These are phyloP conservation scores for Suhomyces sp. DNA, from an alignment of 805 yeast genomes.

Conservation along the genomic window DNA sequence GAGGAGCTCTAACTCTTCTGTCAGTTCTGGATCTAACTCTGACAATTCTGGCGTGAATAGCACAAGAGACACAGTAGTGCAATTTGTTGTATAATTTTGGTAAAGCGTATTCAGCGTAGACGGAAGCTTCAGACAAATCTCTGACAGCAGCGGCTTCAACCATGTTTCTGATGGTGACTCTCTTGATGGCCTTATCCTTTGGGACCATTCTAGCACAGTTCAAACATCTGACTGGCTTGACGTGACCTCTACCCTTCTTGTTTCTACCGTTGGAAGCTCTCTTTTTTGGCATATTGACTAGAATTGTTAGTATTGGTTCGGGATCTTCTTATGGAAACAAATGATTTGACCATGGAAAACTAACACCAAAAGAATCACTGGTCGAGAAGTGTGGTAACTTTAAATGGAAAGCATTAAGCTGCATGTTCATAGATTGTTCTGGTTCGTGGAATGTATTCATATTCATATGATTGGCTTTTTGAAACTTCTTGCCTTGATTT, in stretches of 20 bases:
- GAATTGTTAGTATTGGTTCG: slow-evolving; percentile 30
- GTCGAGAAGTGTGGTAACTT: too few relatives aligned
- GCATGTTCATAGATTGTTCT: background rate
- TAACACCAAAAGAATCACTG: too few relatives aligned
- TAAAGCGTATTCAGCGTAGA: slow-evolving; percentile 97
- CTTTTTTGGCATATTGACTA: slow-evolving; percentile 95
- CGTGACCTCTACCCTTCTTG: slow-evolving; percentile 99
- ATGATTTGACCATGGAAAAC: too few relatives aligned
- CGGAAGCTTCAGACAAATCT: slow-evolving; percentile 99
- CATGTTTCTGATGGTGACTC: slow-evolving; percentile 99
- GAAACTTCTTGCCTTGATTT: too few relatives aligned
- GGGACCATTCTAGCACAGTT: slow-evolving; percentile 99
- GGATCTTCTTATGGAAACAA: too few relatives aligned
- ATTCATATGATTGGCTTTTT: too few relatives aligned
- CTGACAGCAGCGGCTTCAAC: slow-evolving; percentile 99
- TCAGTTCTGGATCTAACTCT: slow-evolving; percentile 99
- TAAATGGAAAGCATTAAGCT: too few relatives aligned
- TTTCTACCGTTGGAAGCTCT: slow-evolving; percentile 99
- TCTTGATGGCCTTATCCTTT: slow-evolving; percentile 99
- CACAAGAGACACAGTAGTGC: slow-evolving; percentile 99
- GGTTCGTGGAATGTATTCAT: too few relatives aligned
- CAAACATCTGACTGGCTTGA: slow-evolving; percentile 98
- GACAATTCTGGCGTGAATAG: slow-evolving; percentile 99
- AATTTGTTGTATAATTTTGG: slow-evolving; percentile 99
- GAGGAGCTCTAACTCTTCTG: slow-evolving; percentile 99